Evolutionary conservation across 495 filamentous ascomycete species (phyloP), one percentile per base, ranked within the genome.

Genomic region (Friedmanniomyces simplex): DNA sequence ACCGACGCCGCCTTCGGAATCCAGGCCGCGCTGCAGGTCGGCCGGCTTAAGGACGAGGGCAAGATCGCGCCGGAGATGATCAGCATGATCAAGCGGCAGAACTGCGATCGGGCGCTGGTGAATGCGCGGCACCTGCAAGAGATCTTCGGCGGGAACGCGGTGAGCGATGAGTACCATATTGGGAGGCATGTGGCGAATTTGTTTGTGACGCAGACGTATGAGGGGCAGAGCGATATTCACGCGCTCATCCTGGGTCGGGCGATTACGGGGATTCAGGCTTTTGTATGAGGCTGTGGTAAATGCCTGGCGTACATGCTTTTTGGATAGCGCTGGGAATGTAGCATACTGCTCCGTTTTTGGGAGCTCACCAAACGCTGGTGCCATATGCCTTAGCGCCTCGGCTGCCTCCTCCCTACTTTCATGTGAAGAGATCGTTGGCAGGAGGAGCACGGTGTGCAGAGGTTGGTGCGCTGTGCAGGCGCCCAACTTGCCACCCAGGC

Each of bases 191-290:
- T 96, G 30, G 86, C 93, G 43, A 98, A 98, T 68, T 68, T 98
- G 58, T 97, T 95, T 69, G 94, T 98, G 52, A 95, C 91, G 45
- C 91, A 96, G 70, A 97, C 91, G 0, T 98, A 98, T 61, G 93
- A 96, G 73, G 91, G 91, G 8, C 91, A 96, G 69, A 95, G 89
- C 61, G 91, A 97, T 73, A 96, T 96, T 62, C 91, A 96, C 68
- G 81, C 78, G 18, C 68, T 87, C 68, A 87, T 87, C 51, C 69
- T 87, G 21, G 84, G 84, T 24, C 75, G 84, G 52, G 84, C 84
- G 25, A 85, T 87, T 53, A 87, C 83, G 0, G 82, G 83, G 18
- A 73, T 84, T 18, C 83, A 87, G 68, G 83, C 83, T 4, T 87
- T 87, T 49, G 60, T 63, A 11, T 66, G 36, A 57, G 30, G 21